Conservation (phyloP, 129 eudicot species). For the Escallonia herrerae region DNA sequence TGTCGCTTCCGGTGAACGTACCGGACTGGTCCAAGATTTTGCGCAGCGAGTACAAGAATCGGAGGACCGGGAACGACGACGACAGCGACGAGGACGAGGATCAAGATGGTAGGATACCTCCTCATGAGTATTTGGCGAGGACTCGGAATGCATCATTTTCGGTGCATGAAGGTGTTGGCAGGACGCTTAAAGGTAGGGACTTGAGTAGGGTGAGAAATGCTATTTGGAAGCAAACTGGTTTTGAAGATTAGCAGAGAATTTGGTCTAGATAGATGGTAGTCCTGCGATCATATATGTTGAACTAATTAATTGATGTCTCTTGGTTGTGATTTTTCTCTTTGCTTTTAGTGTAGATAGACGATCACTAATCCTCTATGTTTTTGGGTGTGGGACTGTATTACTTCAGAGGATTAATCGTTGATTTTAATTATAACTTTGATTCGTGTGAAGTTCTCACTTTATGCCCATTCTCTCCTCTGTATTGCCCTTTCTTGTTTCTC, state of each 20-base stretch:
- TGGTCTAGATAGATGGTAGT: too few relatives aligned
- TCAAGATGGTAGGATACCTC: constrained; percentile 48
- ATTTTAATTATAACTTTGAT: constrained; percentile 1
- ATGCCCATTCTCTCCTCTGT: not conserved
- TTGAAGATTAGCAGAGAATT: constrained; percentile 35
- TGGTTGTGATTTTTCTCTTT: not conserved
- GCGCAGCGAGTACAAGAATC: constrained; percentile 40
- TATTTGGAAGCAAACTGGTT: constrained; percentile 86
- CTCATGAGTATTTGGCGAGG: constrained; percentile 80
- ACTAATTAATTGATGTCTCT: not conserved
- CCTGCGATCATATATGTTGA: too few relatives aligned
- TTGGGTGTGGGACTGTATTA: not conserved
- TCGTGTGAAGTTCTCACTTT: not conserved
- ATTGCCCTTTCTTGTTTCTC: not conserved
- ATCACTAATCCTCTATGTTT: constrained; percentile 8
- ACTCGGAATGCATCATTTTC: constrained; percentile 66
- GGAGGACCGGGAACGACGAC: constrained; percentile 14
- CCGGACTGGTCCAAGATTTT: constrained; percentile 89
- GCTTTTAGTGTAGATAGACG: not conserved
- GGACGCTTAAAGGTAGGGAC: constrained; percentile 83
- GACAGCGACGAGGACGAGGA: constrained; percentile 16
- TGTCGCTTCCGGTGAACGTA: constrained; percentile 66
- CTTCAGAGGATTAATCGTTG: constrained; percentile 7
- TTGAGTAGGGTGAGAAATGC: constrained; percentile 85
- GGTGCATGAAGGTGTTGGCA: constrained; percentile 79